Conservation (phyloP, 2,329 filamentous ascomycete genomes). For the Fusarium subglutinans region DNA sequence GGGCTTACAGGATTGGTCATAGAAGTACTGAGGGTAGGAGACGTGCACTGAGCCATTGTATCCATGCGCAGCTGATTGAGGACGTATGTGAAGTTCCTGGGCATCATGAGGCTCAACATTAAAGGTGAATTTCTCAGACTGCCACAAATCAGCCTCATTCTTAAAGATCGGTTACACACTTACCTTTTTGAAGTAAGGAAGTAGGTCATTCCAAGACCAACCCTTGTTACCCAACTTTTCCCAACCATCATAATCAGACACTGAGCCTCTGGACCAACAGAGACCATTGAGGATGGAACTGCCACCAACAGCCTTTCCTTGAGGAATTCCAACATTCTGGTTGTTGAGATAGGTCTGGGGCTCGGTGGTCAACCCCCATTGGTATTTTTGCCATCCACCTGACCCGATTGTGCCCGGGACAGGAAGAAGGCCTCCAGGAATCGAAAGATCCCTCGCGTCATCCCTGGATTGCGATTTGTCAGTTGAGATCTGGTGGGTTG, state of each 20-base stretch:
- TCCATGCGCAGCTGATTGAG: not conserved
- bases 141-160: not conserved
- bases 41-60: constrained; percentile 16
- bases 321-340: constrained; percentile 40
- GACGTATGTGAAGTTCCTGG: constrained; percentile 5
- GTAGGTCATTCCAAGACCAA: constrained; percentile 50
- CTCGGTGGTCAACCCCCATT: constrained; percentile 43
- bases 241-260: constrained; percentile 57
- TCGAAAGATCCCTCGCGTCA: constrained; percentile 10
- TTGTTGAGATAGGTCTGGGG: constrained; percentile 43
- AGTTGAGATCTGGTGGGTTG: not conserved
- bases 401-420: constrained; percentile 10
- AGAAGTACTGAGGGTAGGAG: constrained; percentile 20
- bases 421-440: constrained; percentile 6
- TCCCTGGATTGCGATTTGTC: not conserved
- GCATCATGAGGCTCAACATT: not conserved
- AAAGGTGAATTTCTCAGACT: constrained; percentile 16
- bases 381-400: constrained; percentile 6
- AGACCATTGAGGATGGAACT: constrained; percentile 52
- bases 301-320: constrained; percentile 51
- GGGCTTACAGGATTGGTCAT: constrained; percentile 6
- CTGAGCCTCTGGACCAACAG: constrained; percentile 48
- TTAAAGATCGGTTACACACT: not conserved
- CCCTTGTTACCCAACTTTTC: constrained; percentile 54
- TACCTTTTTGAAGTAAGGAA: constrained; percentile 57